Conservation (phyloP, 768 basidiomycete species). For the Termitomyces sp. region DNA sequence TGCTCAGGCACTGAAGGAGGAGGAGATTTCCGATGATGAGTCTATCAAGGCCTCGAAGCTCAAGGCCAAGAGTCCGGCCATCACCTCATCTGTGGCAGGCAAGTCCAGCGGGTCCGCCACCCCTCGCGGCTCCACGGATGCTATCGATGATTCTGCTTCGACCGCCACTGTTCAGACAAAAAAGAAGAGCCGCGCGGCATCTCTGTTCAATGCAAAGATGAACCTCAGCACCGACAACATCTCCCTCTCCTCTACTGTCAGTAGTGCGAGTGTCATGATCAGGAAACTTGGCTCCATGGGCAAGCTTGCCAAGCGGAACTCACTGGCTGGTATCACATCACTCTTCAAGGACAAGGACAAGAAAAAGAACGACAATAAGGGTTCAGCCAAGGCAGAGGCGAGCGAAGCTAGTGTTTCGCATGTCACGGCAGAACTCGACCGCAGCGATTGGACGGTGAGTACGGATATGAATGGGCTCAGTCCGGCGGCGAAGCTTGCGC, state of each 20-base stretch:
- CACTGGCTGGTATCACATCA: conserved; percentile 85
- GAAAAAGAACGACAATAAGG: conserved; percentile 39
- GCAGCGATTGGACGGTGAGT: conserved; percentile 59
- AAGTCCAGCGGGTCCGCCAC: conserved; percentile 14
- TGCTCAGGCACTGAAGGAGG: conserved; percentile 48
- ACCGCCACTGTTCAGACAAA: conserved; percentile 49
- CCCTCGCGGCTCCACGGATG: conserved; percentile 22
- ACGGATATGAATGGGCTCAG: conserved; percentile 68
- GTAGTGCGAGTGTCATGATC: conserved; percentile 93
- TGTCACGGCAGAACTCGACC: conserved; percentile 81
- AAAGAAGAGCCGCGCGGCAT: conserved; percentile 67
- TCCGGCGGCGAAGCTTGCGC: conserved; percentile 84
- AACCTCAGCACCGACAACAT: conserved; percentile 94
- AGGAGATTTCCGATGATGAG: conserved; percentile 42
- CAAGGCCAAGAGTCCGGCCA: conserved; percentile 27
- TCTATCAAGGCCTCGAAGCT: conserved; percentile 35
- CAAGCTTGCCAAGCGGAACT: conserved; percentile 83
- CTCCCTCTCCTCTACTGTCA: conserved; percentile 90
- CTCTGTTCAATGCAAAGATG: conserved; percentile 82
- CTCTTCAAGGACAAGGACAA: conserved; percentile 88
- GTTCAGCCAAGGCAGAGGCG: conserved; percentile 54
- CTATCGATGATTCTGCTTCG: conserved; percentile 35
- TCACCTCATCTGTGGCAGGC: conserved; percentile 23
- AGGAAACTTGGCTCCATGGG: conserved; percentile 91
- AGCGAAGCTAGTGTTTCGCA: conserved; percentile 65